Evolutionary conservation across 352 stramenopile species (phyloP), one percentile per base, ranked within the genome.

Genomic region (Pilasporangium apinafurcum): DNA sequence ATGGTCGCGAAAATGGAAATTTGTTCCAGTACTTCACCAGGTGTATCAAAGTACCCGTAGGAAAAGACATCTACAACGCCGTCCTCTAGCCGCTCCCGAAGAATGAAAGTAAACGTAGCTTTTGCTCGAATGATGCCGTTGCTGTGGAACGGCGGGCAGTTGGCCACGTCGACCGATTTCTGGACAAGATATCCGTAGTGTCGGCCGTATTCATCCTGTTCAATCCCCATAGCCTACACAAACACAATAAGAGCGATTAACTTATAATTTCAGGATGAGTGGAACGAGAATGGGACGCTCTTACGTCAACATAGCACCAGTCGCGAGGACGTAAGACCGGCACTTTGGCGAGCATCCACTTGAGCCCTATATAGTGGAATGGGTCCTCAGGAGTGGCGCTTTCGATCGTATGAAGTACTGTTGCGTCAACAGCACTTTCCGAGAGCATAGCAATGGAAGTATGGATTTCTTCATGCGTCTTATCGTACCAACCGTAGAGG

Each of bases 311-410:
- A 21, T 44, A 13, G 29, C 58, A 51, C 53, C 53, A 68, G 41
- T 68, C 58, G 31, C 58, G 53, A 27, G 55, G 44, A 8, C 33
- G 24, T 42, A 60, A 32, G 32, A 68, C 26, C 0, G 65, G 59
- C 7, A 71, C 51, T 35, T 77, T 59, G 27, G 63, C 63, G 17
- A 73, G 35, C 5, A 56, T 50, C 71, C 71, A 82, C 39, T 81
- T 81, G 26, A 83, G 41, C 3, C 71, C 68, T 9, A 83, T 20
- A 39, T 66, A 81, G 24, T 76, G 62, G 31, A 81, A 63, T 21
- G 68, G 71, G 16, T 79, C 56, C 0, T 55, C 39, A 1, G 50
- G 44, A 12, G 57, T 60, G 14, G 61, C 65, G 10, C 63, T 36
- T 31, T 80, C 66, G 28, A 83, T 35, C 18, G 54, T 73, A 21